Percentiles rank a stretch among this genome's conserved stretches.
These are phyloP conservation scores for Royoungia palumana DNA, from an alignment of 768 basidiomycete genomes.

Conservation along the genomic window DNA sequence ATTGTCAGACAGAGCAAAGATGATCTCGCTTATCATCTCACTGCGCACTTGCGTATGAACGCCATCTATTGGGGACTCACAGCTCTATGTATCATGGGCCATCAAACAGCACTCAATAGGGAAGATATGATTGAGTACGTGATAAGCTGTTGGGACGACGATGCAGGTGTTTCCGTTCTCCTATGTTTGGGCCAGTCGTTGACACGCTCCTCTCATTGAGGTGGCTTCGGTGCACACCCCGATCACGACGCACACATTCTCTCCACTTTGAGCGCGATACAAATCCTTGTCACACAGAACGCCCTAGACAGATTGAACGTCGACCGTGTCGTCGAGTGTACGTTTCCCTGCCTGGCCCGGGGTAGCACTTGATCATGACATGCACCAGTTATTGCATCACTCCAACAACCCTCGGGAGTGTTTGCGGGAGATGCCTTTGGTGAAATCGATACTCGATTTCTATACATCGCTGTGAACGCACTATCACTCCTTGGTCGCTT, in stretches of 20 bases:
- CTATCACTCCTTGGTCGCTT: slow-evolving; percentile 79
- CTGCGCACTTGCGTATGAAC: slow-evolving; percentile 90
- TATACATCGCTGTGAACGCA: slow-evolving; percentile 81
- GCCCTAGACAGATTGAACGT: slow-evolving; percentile 70
- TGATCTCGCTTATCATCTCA: slow-evolving; percentile 86
- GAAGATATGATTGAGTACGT: slow-evolving; percentile 88
- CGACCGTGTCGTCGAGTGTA: slow-evolving; percentile 72
- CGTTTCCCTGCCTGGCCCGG: slow-evolving; percentile 21
- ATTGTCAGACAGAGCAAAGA: slow-evolving; percentile 59
- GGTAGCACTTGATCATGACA: neutral
- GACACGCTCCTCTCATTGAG: slow-evolving; percentile 37
- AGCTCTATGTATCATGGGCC: slow-evolving; percentile 78
- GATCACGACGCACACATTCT: slow-evolving; percentile 89
- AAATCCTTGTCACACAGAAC: slow-evolving; percentile 84
- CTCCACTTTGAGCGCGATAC: slow-evolving; percentile 86
- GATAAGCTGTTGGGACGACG: slow-evolving; percentile 93
- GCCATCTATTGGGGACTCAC: slow-evolving; percentile 97
- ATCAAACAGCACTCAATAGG: slow-evolving; percentile 71
- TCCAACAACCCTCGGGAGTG: slow-evolving; percentile 82
- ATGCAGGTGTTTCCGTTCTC: slow-evolving; percentile 51
- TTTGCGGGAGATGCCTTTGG: slow-evolving; percentile 91
- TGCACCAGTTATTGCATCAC: slow-evolving; percentile 68
- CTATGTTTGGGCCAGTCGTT: neutral
- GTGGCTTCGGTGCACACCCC: slow-evolving; percentile 89
- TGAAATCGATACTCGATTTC: slow-evolving; percentile 90